A percentile compares a stretch with the other conserved stretches of the same genome.
These are phyloP conservation scores for Blumeria graminis DNA, from an alignment of 2,329 filamentous ascomycete species.

Conservation along the genomic window DNA sequence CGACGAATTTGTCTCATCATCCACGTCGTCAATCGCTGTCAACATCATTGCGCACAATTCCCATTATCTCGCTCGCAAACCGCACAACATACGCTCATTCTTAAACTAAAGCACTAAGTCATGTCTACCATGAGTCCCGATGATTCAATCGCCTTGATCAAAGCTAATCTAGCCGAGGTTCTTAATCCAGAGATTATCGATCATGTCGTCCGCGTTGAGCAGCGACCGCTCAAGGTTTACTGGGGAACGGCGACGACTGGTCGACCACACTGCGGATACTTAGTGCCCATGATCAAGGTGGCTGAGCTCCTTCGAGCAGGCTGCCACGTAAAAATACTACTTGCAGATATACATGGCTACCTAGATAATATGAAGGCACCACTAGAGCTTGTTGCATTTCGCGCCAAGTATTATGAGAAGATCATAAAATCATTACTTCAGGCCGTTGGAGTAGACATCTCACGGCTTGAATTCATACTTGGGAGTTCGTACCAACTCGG, in stretches of 20 bases:
- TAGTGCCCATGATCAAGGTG: constrained; percentile 61
- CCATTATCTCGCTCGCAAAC: no score
- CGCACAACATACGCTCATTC: no score
- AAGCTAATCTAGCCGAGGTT: constrained; percentile 56
- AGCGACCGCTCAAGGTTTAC: constrained; percentile 55
- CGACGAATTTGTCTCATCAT: no score
- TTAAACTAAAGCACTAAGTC: no score
- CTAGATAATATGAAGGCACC: constrained; percentile 71
- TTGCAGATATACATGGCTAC: constrained; percentile 56
- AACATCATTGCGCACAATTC: no score
- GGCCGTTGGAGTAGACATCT: constrained; percentile 40
- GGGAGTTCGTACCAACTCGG: constrained; percentile 63
- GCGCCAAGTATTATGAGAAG: constrained; percentile 63
- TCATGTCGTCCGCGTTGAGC: constrained; percentile 40
- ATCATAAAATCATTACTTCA: constrained; percentile 58
- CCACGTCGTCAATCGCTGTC: no score
- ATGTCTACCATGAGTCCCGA: constrained; percentile 17
- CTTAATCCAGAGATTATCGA: constrained; percentile 70
- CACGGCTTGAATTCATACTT: constrained; percentile 60
- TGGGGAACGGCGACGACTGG: constrained; percentile 46
- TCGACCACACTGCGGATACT: constrained; percentile 74
- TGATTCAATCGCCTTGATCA: constrained; percentile 53
- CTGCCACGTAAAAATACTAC: constrained; percentile 55
- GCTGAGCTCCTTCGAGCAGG: constrained; percentile 68
- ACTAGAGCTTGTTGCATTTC: constrained; percentile 60